Evolutionary conservation across 495 filamentous ascomycete species (phyloP), one percentile per base, ranked within the genome.

Genomic region (Astrothelium macrocarpum): DNA sequence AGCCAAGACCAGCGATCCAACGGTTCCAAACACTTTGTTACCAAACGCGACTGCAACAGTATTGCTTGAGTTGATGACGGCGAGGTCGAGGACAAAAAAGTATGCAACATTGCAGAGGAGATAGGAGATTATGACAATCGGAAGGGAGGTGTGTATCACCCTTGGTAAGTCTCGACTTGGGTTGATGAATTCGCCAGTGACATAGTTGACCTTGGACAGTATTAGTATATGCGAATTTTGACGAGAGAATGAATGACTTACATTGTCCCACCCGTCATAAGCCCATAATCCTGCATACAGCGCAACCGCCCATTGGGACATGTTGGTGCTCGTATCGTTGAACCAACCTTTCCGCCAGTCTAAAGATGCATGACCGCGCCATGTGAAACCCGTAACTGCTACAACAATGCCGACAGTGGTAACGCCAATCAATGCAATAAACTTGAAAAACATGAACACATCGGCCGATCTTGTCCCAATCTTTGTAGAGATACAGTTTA

Each of bases 201-300:
- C 94, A 72, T 96, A 97, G 76, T 97, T 98, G 64, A 93, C 93
- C 90, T 95, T 67, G 11, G 3, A 12, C 32, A 25, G 14, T n/a
- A 25, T 45, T 53, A 43, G 39, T 32, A 56, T 49, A 36, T 45
- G 36, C 25, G n/a, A 32, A 34, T 31, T 7, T 29, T 5, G 59
- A 56, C 14, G 49, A 59, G 26, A 43, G 60, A 62, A 9, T 46
- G 25, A 29, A 62, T 64, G 65, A 79, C 88, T 78, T 75, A 94
- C 92, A 74, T 98, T 98, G 72, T 98, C 94, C 94, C 94, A 98
- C 23, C 94, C 94, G 71, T 98, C 94, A 76, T 93, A 98, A 1
- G 94, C 94, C 94, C 94, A 98, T 1, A 98, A 79, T 11, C 94
- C 94, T 29, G 91, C 93, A 74, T 98, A 98, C 63, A 98, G 73